These are phyloP conservation scores for Nicotiana otophora DNA, from an alignment of 257 asterid genomes.

Conservation along the genomic window DNA sequence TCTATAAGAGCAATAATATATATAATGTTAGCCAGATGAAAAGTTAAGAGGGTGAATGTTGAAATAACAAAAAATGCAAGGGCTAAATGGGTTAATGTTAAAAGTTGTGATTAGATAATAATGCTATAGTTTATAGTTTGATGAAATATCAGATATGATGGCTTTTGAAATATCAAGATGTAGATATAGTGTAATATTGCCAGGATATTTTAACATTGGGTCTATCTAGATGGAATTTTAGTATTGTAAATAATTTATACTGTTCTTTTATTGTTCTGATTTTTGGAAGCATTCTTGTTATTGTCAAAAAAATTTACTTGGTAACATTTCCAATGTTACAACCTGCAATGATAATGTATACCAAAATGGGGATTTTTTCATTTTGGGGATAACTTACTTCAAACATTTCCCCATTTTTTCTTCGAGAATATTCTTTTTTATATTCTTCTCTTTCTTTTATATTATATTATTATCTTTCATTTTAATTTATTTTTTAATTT, in stretches of 20 bases:
- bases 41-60: neutral
- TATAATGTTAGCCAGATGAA: neutral
- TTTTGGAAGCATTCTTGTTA: neutral
- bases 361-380: too few species aligned
- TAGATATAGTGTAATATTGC: neutral
- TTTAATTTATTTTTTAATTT: too few species aligned
- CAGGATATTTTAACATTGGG: neutral
- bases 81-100: constrained; percentile 1
- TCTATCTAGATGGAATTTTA: neutral
- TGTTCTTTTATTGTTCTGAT: neutral
- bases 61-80: neutral
- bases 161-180: neutral
- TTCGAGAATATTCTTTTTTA: too few species aligned
- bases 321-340: neutral
- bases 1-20: neutral
- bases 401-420: too few species aligned
- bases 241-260: neutral
- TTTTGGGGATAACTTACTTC: too few species aligned
- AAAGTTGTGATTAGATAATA: neutral
- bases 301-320: neutral
- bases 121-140: neutral
- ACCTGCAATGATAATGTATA: too few species aligned
- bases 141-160: neutral
- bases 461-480: too few species aligned
- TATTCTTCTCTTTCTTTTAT: too few species aligned